Evolutionary conservation across 2,329 filamentous ascomycete genomes (phyloP).

Genomic region (Fulvia fulva): DNA sequence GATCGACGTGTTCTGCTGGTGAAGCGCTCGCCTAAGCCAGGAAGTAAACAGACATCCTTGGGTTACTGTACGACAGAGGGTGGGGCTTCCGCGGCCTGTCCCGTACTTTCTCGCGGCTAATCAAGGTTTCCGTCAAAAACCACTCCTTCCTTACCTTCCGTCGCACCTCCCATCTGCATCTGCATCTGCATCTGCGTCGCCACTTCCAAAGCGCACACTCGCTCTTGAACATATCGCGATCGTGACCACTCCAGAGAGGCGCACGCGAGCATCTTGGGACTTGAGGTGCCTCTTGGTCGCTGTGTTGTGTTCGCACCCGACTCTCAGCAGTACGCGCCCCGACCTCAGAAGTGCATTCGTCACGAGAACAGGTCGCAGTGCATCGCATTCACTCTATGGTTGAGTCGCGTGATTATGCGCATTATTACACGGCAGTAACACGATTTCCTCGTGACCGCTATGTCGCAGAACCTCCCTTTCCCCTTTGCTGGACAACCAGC

Average conservation of each 20-base stretch:
- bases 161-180: too few species aligned
- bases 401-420: background rate
- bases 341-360: conserved; percentile 6
- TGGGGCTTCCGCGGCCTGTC: too few species aligned
- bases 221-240: too few species aligned
- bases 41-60: too few species aligned
- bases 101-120: too few species aligned
- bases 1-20: background rate
- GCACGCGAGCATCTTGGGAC: background rate
- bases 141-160: too few species aligned
- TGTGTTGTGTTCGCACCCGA: background rate
- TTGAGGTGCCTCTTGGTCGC: background rate
- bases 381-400: background rate
- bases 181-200: too few species aligned
- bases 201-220: too few species aligned
- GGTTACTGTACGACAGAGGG: too few species aligned
- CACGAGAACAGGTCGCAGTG: background rate
- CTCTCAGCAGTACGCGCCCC: background rate
- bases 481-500: conserved; percentile 10
- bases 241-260: too few species aligned
- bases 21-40: background rate
- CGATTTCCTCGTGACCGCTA: conserved; percentile 9
- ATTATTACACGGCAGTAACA: background rate
- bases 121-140: too few species aligned
- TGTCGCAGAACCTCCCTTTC: conserved; percentile 23